phyloP scores from a whole-genome alignment of 352 stramenopile genomes.

The Blastocystis hominis region DNA sequence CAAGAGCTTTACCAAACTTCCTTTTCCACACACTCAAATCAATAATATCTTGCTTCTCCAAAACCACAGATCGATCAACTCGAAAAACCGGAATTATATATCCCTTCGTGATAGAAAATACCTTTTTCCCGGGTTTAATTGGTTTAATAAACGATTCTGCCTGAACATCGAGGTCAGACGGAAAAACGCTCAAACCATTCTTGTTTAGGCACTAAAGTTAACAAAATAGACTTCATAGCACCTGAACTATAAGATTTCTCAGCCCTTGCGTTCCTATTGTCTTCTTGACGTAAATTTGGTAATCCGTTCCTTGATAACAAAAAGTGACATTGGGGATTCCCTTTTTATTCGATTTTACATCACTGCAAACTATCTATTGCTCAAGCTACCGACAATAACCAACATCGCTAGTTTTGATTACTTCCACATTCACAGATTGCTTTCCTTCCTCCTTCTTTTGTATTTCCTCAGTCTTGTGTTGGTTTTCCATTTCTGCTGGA shows the following conservation, averaged over 20 bases:
- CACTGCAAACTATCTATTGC: neutral
- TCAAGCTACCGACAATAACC: neutral
- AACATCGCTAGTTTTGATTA: neutral
- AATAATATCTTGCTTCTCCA: neutral
- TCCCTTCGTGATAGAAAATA: conserved; percentile 25
- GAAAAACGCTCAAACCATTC: neutral
- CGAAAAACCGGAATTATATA: conserved; percentile 45
- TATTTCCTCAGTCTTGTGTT: neutral
- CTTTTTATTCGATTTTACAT: neutral
- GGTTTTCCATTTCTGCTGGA: neutral
- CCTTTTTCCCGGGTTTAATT: neutral
- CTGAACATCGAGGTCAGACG: conserved; percentile 2
- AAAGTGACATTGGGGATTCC: neutral
- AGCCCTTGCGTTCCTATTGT: neutral
- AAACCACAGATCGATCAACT: neutral
- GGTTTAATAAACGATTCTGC: neutral
- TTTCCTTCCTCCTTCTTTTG: neutral
- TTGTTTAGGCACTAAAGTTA: neutral
- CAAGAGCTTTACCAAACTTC: neutral
- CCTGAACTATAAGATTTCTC: neutral
- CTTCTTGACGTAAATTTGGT: neutral
- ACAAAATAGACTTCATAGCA: neutral
- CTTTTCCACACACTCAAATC: neutral
- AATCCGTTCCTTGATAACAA: conserved; percentile 50
- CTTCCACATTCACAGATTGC: neutral